Percentiles rank a stretch among this genome's conserved stretches.
phyloP scores from a whole-genome alignment of 306 rosid species.

The Rosa lucieae region DNA sequence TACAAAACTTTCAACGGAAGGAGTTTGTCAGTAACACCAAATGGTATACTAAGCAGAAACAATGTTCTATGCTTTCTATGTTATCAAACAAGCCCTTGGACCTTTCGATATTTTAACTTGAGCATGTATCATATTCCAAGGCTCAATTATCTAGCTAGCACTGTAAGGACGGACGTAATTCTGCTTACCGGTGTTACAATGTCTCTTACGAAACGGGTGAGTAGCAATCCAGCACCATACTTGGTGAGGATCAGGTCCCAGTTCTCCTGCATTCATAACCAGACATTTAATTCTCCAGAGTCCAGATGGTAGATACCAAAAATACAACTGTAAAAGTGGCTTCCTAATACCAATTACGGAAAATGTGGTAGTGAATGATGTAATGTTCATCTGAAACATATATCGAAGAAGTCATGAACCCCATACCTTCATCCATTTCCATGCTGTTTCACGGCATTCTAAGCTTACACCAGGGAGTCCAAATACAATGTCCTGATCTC shows the following conservation, averaged over 20 bases:
- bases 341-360: background rate
- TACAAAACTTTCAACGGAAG: slow-evolving; percentile 41
- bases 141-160: slow-evolving; percentile 1
- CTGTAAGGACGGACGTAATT: background rate
- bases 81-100: background rate
- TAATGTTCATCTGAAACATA: background rate
- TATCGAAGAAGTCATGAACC: background rate
- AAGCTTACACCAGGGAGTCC: slow-evolving; percentile 47
- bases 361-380: background rate
- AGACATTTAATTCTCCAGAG: background rate
- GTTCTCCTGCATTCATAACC: slow-evolving; percentile 56
- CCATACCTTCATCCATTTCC: slow-evolving; percentile 65
- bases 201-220: slow-evolving; percentile 37
- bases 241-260: slow-evolving; percentile 60
- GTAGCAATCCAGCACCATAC: slow-evolving; percentile 51
- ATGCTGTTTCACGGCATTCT: slow-evolving; percentile 49
- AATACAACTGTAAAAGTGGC: background rate
- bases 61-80: background rate
- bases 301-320: background rate
- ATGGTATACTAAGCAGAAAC: background rate
- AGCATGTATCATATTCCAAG: background rate
- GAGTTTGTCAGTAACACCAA: background rate
- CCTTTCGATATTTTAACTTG: background rate
- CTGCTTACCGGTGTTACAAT: slow-evolving; percentile 50
- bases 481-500: slow-evolving; percentile 46